These are phyloP conservation scores for Boechera retrofracta DNA, from an alignment of 345 rosid genomes.

Conservation along the genomic window DNA sequence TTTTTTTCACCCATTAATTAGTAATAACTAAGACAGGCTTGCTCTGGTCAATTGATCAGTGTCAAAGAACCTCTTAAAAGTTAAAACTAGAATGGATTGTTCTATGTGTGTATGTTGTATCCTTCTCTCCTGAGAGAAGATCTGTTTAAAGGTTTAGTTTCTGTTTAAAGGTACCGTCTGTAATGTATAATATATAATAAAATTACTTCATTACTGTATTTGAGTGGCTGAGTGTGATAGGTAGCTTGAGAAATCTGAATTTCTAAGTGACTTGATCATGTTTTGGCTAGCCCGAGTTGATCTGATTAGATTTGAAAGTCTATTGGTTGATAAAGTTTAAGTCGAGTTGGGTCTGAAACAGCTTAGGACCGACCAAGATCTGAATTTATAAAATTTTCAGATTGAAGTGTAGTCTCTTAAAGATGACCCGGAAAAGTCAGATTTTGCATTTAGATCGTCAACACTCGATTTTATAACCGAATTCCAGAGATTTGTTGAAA, in stretches of 20 bases:
- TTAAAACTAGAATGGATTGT: constrained; percentile 13
- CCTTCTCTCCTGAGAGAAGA: not conserved
- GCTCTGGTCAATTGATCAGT: constrained; percentile 23
- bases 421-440: not conserved
- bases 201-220: not conserved
- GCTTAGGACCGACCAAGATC: not conserved
- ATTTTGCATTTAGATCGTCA: not conserved
- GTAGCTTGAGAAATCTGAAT: not conserved
- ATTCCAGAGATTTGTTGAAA: not conserved
- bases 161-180: constrained; percentile 3
- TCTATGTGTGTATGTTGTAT: constrained; percentile 23
- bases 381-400: not conserved
- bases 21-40: constrained; percentile 29
- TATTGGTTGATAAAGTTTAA: not conserved
- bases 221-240: not conserved
- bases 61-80: not conserved
- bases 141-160: not conserved
- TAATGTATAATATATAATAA: constrained; percentile 7
- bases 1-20: constrained; percentile 6
- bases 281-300: not conserved
- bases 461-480: not conserved
- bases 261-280: not conserved
- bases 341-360: constrained; percentile 4
- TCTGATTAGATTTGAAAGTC: not conserved
- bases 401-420: not conserved